Evolutionary conservation across 345 rosid species (phyloP).

Genomic region (Abelmoschus esculentus): DNA sequence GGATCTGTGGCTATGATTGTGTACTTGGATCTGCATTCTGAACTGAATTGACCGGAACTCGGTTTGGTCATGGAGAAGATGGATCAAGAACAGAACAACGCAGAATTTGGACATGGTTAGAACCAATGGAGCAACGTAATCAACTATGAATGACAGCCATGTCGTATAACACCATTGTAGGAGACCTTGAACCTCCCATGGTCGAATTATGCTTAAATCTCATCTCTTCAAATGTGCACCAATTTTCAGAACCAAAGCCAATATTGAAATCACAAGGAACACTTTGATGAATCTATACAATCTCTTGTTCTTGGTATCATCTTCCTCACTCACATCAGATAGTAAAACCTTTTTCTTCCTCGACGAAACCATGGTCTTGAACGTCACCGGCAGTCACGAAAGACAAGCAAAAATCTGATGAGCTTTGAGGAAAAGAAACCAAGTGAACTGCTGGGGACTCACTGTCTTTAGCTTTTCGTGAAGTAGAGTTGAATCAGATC

Average conservation of each 20-base stretch:
- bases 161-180: constrained; percentile 70
- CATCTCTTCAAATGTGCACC: constrained; percentile 66
- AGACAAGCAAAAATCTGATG: constrained; percentile 48
- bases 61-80: too few species aligned
- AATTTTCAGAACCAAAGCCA: constrained; percentile 54
- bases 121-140: constrained; percentile 68
- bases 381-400: constrained; percentile 44
- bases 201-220: constrained; percentile 50
- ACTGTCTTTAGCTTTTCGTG: constrained; percentile 62
- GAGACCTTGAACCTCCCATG: constrained; percentile 68
- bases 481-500: constrained; percentile 47
- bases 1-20: too few species aligned
- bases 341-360: constrained; percentile 51
- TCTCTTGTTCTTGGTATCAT: constrained; percentile 42
- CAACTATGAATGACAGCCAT: constrained; percentile 64
- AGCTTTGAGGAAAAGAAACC: constrained; percentile 69
- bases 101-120: constrained; percentile 61
- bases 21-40: too few species aligned
- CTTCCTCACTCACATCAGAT: constrained; percentile 46
- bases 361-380: constrained; percentile 31
- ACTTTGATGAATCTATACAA: constrained; percentile 67
- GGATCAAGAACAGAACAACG: constrained; percentile 63
- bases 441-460: constrained; percentile 68
- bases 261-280: constrained; percentile 50
- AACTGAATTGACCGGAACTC: too few species aligned